Conservation (phyloP, 306 rosid genomes). For the Cucurbita ficifolia region DNA sequence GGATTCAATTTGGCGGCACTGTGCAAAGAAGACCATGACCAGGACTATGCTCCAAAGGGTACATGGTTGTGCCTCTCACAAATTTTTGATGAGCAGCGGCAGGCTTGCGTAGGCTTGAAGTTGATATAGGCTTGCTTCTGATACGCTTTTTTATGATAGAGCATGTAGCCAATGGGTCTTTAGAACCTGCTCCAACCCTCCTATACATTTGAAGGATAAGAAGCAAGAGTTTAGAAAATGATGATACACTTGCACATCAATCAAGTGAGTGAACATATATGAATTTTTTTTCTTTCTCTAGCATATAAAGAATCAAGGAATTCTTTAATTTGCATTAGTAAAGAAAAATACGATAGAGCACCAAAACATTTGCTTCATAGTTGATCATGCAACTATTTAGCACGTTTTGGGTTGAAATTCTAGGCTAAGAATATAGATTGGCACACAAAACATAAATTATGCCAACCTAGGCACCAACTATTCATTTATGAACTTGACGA, state of each 20-base stretch:
- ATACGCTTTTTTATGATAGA: conserved; percentile 43
- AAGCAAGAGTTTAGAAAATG: neutral
- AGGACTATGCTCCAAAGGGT: conserved; percentile 69
- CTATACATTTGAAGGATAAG: conserved; percentile 20
- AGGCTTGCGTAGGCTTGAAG: conserved; percentile 39
- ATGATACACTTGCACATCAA: neutral
- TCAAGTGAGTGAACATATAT: neutral
- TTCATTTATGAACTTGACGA: neutral
- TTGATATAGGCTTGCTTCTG: conserved; percentile 22
- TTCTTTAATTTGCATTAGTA: neutral
- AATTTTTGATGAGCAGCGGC: conserved; percentile 47
- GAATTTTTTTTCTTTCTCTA: too few relatives aligned
- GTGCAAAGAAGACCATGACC: conserved; percentile 70
- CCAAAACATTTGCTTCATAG: neutral
- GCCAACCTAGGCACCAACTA: too few relatives aligned
- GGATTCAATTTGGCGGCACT: conserved; percentile 29
- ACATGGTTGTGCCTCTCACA: conserved; percentile 60
- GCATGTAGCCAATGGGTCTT: conserved; percentile 52
- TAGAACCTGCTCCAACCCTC: conserved; percentile 79
- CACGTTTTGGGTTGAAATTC: neutral
- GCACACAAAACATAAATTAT: neutral
- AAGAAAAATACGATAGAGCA: neutral
- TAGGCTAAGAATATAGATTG: neutral
- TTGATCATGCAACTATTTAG: neutral
- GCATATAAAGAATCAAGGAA: too few relatives aligned